A percentile compares a stretch with the other conserved stretches of the same genome.
phyloP scores from a whole-genome alignment of 2,329 filamentous ascomycete species.

The Rugonectria rugulosa region DNA sequence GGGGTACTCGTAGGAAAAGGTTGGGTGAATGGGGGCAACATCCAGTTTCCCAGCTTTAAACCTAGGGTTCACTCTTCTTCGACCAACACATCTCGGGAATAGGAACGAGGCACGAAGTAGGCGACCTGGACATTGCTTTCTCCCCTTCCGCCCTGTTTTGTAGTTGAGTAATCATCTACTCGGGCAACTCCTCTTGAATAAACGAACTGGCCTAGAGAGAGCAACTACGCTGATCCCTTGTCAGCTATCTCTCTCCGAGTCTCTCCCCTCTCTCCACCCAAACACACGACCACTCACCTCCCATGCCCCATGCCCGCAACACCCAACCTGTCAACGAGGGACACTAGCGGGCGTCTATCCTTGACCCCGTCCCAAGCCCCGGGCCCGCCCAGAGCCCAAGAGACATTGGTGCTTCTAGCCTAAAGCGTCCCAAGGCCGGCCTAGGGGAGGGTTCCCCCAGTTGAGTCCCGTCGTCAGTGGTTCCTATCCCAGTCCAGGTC shows the following conservation, averaged over 20 bases:
- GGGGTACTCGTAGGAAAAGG: too few relatives aligned
- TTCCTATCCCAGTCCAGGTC: background rate
- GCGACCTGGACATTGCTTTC: too few relatives aligned
- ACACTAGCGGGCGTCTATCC: slow-evolving; percentile 28
- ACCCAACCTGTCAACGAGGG: slow-evolving; percentile 24
- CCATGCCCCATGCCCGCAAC: slow-evolving; percentile 3
- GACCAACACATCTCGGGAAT: background rate
- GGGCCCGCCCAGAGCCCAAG: background rate
- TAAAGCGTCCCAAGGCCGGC: slow-evolving; percentile 33
- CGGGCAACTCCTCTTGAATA: background rate
- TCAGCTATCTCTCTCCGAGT: too few relatives aligned
- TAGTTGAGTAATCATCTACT: background rate
- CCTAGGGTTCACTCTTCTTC: slow-evolving; percentile 5
- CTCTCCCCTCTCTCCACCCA: slow-evolving; percentile 9
- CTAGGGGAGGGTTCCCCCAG: slow-evolving; percentile 29
- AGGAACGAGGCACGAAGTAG: background rate
- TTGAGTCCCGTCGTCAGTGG: background rate
- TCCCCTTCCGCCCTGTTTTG: background rate
- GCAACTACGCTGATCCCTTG: slow-evolving; percentile 16
- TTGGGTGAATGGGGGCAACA: too few relatives aligned
- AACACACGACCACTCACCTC: background rate
- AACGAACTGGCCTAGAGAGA: background rate
- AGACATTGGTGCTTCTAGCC: slow-evolving; percentile 30
- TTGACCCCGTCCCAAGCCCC: slow-evolving; percentile 10
- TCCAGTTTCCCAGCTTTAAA: slow-evolving; percentile 1